phyloP scores from a whole-genome alignment of 257 asterid species.

The Solanum chiquidenum region DNA sequence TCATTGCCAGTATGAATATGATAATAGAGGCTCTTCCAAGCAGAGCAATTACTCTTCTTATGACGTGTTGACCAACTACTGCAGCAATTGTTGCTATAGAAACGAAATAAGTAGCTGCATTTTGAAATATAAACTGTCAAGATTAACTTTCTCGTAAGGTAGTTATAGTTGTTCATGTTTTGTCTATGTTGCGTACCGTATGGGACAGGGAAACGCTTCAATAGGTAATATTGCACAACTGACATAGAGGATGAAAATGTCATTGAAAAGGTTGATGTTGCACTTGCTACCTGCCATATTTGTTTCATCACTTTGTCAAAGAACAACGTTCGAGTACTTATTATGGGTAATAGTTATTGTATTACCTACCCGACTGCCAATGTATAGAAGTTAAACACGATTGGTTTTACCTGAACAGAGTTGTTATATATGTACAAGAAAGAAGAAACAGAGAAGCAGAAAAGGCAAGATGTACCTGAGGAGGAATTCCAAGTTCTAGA shows the following conservation, averaged over 20 bases:
- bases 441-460: neutral
- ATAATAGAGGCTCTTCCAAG: slow-evolving; percentile 31
- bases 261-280: slow-evolving; percentile 37
- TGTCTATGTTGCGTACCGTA: slow-evolving; percentile 10
- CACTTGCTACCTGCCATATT: slow-evolving; percentile 23
- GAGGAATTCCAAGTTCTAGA: slow-evolving; percentile 30
- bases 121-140: neutral
- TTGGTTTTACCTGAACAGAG: neutral
- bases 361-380: neutral
- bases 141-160: neutral
- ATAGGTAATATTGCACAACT: slow-evolving; percentile 24
- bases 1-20: slow-evolving; percentile 26
- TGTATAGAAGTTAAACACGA: neutral
- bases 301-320: neutral
- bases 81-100: slow-evolving; percentile 30
- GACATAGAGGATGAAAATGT: slow-evolving; percentile 30
- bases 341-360: neutral
- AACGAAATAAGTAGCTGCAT: slow-evolving; percentile 23
- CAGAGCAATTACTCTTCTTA: slow-evolving; percentile 17
- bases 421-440: neutral
- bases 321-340: neutral
- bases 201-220: slow-evolving; percentile 29
- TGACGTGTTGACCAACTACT: slow-evolving; percentile 23
- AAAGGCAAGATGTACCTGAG: slow-evolving; percentile 9
- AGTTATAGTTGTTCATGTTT: neutral